Evolutionary conservation across 768 basidiomycete genomes (phyloP), one percentile per base, ranked within the genome.

Genomic region (Epithele typhae): DNA sequence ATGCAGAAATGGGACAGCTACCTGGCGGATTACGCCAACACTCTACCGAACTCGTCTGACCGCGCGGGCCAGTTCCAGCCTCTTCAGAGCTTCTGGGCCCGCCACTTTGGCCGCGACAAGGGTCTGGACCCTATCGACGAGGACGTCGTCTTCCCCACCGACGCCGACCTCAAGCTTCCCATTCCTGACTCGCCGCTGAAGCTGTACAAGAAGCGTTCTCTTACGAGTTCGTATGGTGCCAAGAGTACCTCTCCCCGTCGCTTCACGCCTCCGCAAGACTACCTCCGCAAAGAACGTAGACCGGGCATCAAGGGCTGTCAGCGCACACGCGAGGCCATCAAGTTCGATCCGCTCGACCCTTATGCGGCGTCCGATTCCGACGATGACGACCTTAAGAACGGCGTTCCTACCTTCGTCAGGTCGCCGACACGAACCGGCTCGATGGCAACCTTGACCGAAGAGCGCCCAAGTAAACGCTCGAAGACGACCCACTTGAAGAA

Each of bases 1-100:
- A 14, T 15, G 7, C 44, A 84, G 82, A 81, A 81, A 68, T 87
- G 83, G 83, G 81, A 86, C 53, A 68, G 64, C 18, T 85, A 82
- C 49, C 75, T 87, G 18, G 73, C 80, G 3, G 71, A 76, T 22
- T 85, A 83, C 48, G 65, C 76, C 4, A 58, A 73, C 18, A 72
- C 72, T 43, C 70, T 82, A 18, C 81, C 83, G 9, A 62, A 58
- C 45, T 53, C 55, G 24, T 37, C 49, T 25, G 67, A 76, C 44
- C 72, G 82, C 24, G 77, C 82, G 3, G 83, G 83, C 1, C 68
- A 62, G 0, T 85, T 84, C 67, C 63, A 65, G 24, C 82, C 83
- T 5, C 58, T 71, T n/a, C 60, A 64, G 0, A 73, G 78, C 0
- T 64, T 77, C 42, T 84, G 81, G 79, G 71, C 75, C 11, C 71